These are phyloP conservation scores for Guadua angustifolia DNA, from an alignment of 176 grass and related monocot species.

Conservation along the genomic window DNA sequence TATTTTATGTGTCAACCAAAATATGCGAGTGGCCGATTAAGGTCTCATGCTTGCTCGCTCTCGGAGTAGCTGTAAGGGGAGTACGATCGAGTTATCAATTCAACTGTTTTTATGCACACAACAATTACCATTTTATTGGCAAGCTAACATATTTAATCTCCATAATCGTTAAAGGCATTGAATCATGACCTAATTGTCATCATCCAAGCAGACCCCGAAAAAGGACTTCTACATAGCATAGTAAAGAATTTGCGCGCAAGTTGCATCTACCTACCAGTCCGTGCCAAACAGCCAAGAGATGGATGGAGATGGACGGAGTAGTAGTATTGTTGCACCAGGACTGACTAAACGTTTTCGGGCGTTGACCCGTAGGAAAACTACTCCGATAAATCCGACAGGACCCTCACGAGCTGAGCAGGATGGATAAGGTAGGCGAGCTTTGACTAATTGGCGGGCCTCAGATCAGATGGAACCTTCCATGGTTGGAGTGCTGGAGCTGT, in stretches of 20 bases:
- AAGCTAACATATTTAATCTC: too few species aligned
- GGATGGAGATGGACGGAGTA: neutral
- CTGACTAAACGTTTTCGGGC: too few species aligned
- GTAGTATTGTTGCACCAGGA: neutral
- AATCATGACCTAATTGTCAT: too few species aligned
- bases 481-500: neutral
- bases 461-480: constrained; percentile 21
- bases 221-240: too few species aligned
- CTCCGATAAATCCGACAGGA: constrained; percentile 26
- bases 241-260: neutral
- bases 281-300: constrained; percentile 16
- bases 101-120: too few species aligned
- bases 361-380: constrained; percentile 16
- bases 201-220: too few species aligned
- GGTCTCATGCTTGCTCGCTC: neutral
- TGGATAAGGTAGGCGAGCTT: constrained; percentile 25
- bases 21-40: neutral
- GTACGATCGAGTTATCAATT: too few species aligned
- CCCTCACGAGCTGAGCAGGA: neutral
- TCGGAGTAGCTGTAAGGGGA: neutral
- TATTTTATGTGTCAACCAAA: neutral
- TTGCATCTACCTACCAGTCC: constrained; percentile 28
- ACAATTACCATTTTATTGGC: too few species aligned
- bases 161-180: too few species aligned
- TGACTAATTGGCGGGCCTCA: neutral